Percentiles rank a stretch among this genome's conserved stretches.
Conservation (phyloP, 164 flowering plant species). For the Sextonia rubra region DNA sequence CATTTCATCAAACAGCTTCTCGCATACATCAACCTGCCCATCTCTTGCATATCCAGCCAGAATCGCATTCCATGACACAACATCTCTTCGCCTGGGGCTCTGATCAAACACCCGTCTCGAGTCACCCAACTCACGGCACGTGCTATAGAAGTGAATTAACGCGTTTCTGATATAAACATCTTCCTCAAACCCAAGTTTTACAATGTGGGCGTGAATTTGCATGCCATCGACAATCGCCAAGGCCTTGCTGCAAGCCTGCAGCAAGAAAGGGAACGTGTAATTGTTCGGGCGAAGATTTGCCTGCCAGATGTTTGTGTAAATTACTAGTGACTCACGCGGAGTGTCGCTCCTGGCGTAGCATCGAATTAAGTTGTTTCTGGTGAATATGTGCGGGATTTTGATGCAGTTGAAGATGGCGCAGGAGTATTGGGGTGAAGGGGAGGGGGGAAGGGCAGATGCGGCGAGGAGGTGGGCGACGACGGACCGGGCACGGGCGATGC, state of each 20-base stretch:
- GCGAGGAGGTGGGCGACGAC: constrained; percentile 14
- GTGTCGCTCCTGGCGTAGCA: constrained; percentile 16
- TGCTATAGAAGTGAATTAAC: constrained; percentile 38
- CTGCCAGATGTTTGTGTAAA: constrained; percentile 11
- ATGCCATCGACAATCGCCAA: constrained; percentile 23
- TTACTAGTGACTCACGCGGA: constrained; percentile 7
- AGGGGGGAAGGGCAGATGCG: constrained; percentile 11
- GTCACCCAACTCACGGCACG: constrained; percentile 19
- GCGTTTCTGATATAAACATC: constrained; percentile 41
- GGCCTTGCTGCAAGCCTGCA: constrained; percentile 43
- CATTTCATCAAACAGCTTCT: constrained; percentile 45
- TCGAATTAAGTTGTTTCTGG: constrained; percentile 19
- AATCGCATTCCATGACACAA: constrained; percentile 52
- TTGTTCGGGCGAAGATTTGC: constrained; percentile 25
- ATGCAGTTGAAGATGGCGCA: constrained; percentile 14
- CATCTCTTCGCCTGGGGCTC: constrained; percentile 27
- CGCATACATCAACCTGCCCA: constrained; percentile 25
- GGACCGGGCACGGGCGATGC: constrained; percentile 22
- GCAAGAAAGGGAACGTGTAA: constrained; percentile 41
- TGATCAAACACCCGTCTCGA: constrained; percentile 39
- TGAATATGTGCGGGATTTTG: constrained; percentile 11
- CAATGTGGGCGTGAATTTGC: constrained; percentile 37
- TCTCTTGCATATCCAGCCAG: constrained; percentile 30
- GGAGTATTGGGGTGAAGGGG: constrained; percentile 13
- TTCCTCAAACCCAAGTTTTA: constrained; percentile 29